These are phyloP conservation scores for Neltuma alba DNA, from an alignment of 306 rosid species.

Conservation along the genomic window DNA sequence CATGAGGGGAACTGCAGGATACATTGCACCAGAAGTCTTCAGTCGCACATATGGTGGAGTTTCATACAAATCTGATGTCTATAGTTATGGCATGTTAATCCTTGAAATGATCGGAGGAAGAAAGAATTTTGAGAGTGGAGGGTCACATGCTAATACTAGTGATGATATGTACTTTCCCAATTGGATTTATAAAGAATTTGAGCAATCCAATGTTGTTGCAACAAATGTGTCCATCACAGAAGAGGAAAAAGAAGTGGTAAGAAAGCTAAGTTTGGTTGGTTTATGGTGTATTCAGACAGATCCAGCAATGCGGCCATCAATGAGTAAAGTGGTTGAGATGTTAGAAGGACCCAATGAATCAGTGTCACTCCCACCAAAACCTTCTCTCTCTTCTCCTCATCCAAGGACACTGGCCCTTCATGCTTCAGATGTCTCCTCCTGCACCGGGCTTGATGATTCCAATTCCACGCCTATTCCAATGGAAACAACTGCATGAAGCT, in stretches of 20 bases:
- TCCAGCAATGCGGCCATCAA: background rate
- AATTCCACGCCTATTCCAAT: background rate
- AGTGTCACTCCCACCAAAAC: slow-evolving; percentile 38
- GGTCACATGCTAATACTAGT: background rate
- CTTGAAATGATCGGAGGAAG: slow-evolving; percentile 12
- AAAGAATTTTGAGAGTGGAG: background rate
- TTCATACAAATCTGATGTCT: background rate
- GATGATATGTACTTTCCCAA: slow-evolving; percentile 27
- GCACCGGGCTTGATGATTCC: background rate
- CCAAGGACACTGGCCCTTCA: background rate
- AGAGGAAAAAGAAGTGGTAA: slow-evolving; percentile 26
- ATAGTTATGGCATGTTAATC: background rate
- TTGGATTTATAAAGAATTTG: slow-evolving; percentile 8
- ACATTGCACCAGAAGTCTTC: background rate
- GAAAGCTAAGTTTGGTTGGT: slow-evolving; percentile 19
- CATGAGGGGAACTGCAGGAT: background rate
- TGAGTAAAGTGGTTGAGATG: background rate
- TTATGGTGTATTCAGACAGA: background rate
- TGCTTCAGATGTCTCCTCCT: background rate
- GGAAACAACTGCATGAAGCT: too few relatives aligned
- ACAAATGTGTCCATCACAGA: background rate
- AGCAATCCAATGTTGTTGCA: background rate
- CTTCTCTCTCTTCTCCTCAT: slow-evolving; percentile 26
- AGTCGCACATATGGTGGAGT: background rate
- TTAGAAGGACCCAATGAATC: slow-evolving; percentile 33